These are phyloP conservation scores for Xylariaceae sp. DNA, from an alignment of 2,329 filamentous ascomycete species.

Conservation along the genomic window DNA sequence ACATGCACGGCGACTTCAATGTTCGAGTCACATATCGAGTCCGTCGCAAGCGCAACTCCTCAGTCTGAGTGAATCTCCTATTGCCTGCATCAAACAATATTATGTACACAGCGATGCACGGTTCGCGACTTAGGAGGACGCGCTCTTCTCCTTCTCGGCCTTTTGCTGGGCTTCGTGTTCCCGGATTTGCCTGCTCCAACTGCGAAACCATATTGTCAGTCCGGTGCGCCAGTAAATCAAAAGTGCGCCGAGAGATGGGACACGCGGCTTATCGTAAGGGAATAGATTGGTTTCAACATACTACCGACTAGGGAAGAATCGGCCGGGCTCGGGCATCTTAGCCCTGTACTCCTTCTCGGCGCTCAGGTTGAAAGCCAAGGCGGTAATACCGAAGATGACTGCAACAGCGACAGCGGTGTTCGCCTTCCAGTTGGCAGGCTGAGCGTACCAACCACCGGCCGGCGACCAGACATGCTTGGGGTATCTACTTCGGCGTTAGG, in stretches of 20 bases:
- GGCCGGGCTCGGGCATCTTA: constrained; percentile 70
- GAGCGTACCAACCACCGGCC: constrained; percentile 93
- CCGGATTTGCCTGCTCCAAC: constrained; percentile 43
- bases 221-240: background rate
- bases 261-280: background rate
- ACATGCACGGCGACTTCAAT: background rate
- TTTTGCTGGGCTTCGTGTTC: constrained; percentile 40
- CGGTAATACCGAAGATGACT: constrained; percentile 63
- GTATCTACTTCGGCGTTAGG: constrained; percentile 53
- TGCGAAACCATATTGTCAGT: constrained; percentile 23
- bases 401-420: constrained; percentile 77
- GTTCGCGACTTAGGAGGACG: constrained; percentile 20
- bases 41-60: background rate
- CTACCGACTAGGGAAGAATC: constrained; percentile 85
- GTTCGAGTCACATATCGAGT: background rate
- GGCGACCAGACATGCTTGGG: constrained; percentile 99
- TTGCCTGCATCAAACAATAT: constrained; percentile 16
- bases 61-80: constrained; percentile 6
- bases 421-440: constrained; percentile 88
- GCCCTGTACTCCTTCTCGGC: constrained; percentile 67
- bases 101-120: constrained; percentile 21
- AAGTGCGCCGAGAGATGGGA: background rate
- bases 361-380: constrained; percentile 63
- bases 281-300: constrained; percentile 41
- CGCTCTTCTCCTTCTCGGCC: constrained; percentile 23